Conservation (phyloP, 768 basidiomycete genomes). For the Hypholoma sublateritium region DNA sequence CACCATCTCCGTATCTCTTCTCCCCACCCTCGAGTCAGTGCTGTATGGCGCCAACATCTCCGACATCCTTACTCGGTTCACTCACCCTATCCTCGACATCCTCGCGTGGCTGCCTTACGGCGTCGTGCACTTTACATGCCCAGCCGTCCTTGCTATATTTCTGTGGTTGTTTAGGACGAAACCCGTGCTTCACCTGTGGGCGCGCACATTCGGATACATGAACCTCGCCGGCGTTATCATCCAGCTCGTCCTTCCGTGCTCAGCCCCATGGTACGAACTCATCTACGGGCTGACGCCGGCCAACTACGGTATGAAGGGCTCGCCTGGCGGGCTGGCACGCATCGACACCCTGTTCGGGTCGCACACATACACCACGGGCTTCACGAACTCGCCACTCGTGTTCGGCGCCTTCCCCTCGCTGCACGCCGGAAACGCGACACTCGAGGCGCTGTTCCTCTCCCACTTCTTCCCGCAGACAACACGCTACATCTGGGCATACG, state of each 20-base stretch:
- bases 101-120: constrained; percentile 97
- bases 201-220: constrained; percentile 87
- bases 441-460: constrained; percentile 89
- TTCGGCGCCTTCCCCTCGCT: constrained; percentile 97
- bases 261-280: constrained; percentile 97
- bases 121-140: constrained; percentile 85
- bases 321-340: constrained; percentile 87
- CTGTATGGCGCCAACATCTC: constrained; percentile 98
- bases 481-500: constrained; percentile 78
- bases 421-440: constrained; percentile 87
- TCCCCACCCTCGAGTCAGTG: constrained; percentile 93
- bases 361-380: constrained; percentile 73
- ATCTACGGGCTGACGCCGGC: constrained; percentile 96
- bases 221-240: constrained; percentile 85
- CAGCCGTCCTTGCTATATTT: constrained; percentile 82
- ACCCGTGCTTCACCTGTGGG: constrained; percentile 82
- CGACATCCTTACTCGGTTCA: constrained; percentile 93
- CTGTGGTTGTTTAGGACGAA: constrained; percentile 90
- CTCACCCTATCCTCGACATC: constrained; percentile 89
- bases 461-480: constrained; percentile 88
- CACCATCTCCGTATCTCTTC: constrained; percentile 83
- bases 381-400: constrained; percentile 86
- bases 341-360: constrained; percentile 87
- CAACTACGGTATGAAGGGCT: constrained; percentile 88
- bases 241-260: constrained; percentile 89